Evolutionary conservation across 2,329 filamentous ascomycete species (phyloP), one percentile per base, ranked within the genome.

Genomic region (Graphium sp.): DNA sequence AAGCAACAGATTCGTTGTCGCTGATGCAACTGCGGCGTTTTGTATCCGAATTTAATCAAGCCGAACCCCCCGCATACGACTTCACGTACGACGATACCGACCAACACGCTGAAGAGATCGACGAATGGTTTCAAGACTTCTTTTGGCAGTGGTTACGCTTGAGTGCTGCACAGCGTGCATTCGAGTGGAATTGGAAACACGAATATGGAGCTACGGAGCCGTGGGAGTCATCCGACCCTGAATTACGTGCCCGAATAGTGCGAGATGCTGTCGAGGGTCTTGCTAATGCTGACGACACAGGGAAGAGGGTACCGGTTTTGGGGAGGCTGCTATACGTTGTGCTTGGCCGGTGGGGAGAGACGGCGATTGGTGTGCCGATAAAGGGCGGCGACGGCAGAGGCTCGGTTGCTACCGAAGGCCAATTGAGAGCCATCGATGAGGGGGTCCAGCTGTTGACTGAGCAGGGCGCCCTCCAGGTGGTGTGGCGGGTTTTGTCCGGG

Each of bases 51-150:
- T 72, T 82, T 39, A 77, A 77, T 11, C 70, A 68, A 37, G 47
- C 62, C 29, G 78, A 84, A 38, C 67, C 76, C 28, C 60, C 66
- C 24, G 71, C 73, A 8, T 98, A 98, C 58, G 84, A 89, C 35
- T 98, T 93, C 47, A 69, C 68, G 37, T 87, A 87, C 53, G 58
- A 66, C 16, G 79, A 87, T 49, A 66, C 67, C 32, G 74, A 75
- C 14, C 58, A 71, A 1, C 76, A 92, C 41, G 72, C 80, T 12
- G 82, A 89, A 37, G 89, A 98, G 57, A 63, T 98, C 26, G 83
- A 95, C 47, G 89, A 98, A 55, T 98, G 89, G 89, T 98, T 98
- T 52, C 74, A 77, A 30, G 94, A 95, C 52, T 78, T 79, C 41
- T 74, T 83, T 36, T 79, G 80, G 51, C 85, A 95, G 47, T 80